Conservation (phyloP, 2,329 filamentous ascomycete genomes). For the Hypoxylon sp. region DNA sequence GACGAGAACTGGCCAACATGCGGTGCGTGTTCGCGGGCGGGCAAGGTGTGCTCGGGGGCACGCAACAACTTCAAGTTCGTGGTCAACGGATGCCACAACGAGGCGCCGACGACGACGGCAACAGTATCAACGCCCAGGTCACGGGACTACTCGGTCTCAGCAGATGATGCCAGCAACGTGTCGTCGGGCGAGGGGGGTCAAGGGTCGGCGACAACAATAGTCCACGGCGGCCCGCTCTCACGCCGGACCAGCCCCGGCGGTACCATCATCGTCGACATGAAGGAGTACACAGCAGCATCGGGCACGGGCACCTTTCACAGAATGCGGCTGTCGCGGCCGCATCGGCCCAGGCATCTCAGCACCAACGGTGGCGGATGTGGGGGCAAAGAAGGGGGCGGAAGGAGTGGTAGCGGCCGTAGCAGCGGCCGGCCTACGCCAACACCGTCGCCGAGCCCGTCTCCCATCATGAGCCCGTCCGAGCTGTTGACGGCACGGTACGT, state of each 20-base stretch:
- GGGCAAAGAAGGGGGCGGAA: no score
- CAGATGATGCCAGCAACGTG: constrained; percentile 15
- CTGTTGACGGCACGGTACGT: constrained; percentile 34
- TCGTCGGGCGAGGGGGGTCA: constrained; percentile 4
- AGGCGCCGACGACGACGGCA: no score
- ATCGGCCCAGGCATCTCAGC: constrained; percentile 3
- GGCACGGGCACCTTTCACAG: constrained; percentile 28
- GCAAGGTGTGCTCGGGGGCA: constrained; percentile 41
- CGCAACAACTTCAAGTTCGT: constrained; percentile 41
- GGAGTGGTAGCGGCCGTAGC: no score
- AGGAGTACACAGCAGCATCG: constrained; percentile 25
- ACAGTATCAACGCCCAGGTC: no score
- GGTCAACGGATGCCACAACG: constrained; percentile 43
- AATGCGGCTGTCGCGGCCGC: constrained; percentile 26
- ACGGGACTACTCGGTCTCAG: no score
- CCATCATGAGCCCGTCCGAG: constrained; percentile 31
- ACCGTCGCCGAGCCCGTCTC: constrained; percentile 18
- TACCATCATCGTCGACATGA: constrained; percentile 31
- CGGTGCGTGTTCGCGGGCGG: constrained; percentile 40
- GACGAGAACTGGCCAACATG: constrained; percentile 46
- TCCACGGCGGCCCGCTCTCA: constrained; percentile 2
- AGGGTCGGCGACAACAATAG: no score
- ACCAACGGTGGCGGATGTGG: no score
- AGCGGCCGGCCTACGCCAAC: no score
- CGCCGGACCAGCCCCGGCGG: constrained; percentile 8